Conservation (phyloP, 306 rosid genomes). For the Lathyrus tuberosus region DNA sequence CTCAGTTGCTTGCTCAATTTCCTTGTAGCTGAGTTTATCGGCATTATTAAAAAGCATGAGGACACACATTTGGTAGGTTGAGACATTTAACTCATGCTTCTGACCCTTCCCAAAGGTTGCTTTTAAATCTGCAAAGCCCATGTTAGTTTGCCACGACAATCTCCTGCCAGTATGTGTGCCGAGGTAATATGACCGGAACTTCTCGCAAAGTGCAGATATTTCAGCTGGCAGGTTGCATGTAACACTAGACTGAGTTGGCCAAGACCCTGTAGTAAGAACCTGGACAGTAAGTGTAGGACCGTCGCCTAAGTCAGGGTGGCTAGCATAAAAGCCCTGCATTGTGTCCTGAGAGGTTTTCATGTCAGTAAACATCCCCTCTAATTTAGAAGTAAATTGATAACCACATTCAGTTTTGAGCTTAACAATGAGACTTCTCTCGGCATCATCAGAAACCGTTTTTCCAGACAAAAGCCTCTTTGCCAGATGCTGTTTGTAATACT, state of each 20-base stretch:
- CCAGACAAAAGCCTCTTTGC: conserved; percentile 94
- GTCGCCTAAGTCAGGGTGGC: conserved; percentile 70
- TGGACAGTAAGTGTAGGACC: conserved; percentile 91
- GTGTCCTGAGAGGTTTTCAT: conserved; percentile 95
- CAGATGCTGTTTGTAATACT: conserved; percentile 92
- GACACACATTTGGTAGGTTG: conserved; percentile 94
- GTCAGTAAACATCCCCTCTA: conserved; percentile 97
- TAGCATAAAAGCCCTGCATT: conserved; percentile 74
- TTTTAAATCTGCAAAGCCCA: conserved; percentile 90
- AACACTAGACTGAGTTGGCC: conserved; percentile 90
- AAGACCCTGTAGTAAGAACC: conserved; percentile 92
- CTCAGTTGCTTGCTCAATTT: conserved; percentile 90
- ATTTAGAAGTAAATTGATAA: conserved; percentile 88
- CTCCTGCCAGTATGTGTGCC: conserved; percentile 95
- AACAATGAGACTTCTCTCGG: conserved; percentile 89
- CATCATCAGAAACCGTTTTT: conserved; percentile 93
- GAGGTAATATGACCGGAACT: conserved; percentile 81
- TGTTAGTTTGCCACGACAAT: conserved; percentile 92
- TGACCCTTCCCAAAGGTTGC: conserved; percentile 93
- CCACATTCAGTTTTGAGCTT: conserved; percentile 98
- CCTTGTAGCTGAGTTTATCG: conserved; percentile 76
- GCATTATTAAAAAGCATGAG: conserved; percentile 85
- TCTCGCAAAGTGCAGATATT: conserved; percentile 82
- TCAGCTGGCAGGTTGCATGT: conserved; percentile 92
- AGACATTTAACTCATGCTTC: conserved; percentile 92